Evolutionary conservation across 1,284 basidiomycete species (phyloP).

Genomic region (Puccinia horiana): DNA sequence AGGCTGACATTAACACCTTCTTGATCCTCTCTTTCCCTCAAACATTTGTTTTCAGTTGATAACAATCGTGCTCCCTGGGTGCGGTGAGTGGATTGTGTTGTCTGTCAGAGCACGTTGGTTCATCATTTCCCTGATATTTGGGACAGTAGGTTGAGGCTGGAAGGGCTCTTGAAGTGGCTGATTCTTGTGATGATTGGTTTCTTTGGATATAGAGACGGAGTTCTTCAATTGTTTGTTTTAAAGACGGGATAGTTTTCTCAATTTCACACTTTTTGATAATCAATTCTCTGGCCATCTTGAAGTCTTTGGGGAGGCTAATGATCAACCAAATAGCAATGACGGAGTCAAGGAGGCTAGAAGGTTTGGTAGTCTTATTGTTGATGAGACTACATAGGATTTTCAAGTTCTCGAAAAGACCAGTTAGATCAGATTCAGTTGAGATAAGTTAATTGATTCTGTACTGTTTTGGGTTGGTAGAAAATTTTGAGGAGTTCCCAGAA

Average conservation of each 20-base stretch:
- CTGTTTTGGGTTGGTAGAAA: conserved; percentile 23
- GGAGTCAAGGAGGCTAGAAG: conserved; percentile 13
- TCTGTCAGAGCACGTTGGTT: neutral
- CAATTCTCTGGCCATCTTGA: neutral
- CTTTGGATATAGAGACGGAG: neutral
- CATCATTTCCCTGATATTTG: neutral
- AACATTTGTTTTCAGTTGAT: neutral
- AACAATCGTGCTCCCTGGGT: neutral
- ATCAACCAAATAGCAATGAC: conserved; percentile 16
- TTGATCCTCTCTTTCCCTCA: neutral
- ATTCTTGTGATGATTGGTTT: neutral
- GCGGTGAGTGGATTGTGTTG: neutral
- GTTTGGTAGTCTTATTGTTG: neutral
- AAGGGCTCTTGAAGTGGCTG: neutral
- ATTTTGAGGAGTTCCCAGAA: conserved; percentile 8
- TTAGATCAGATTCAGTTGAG: conserved; percentile 19
- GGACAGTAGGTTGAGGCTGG: neutral
- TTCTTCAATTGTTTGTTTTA: neutral
- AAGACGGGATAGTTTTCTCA: neutral
- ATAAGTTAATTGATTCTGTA: conserved; percentile 3
- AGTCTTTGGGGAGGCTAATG: neutral
- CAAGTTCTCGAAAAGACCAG: neutral
- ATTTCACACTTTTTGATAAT: conserved; percentile 6
- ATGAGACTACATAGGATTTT: neutral
- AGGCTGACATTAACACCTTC: neutral